Base-by-base conservation (phyloP, 768 basidiomycete species). In the Termitomyces sp. region DNA sequence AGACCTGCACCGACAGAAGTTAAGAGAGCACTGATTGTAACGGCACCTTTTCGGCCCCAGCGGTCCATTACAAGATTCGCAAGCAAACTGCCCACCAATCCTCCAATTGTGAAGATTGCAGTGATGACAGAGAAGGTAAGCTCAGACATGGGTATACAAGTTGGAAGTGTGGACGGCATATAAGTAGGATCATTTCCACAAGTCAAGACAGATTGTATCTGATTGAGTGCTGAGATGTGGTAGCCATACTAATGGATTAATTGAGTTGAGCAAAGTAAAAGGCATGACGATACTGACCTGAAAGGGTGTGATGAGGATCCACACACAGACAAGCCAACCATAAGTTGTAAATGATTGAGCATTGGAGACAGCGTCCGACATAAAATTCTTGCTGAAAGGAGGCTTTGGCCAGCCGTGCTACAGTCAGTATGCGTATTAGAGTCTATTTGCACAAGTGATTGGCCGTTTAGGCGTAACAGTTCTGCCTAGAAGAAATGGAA, bases 181-280 rank as follows among this genome's bases (percentile, higher is more conserved):
- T 69, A 45, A 54, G 66, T 54, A 32, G 68, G 6, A 43, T 43
- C 60, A 30, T 61, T 63, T 50, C 79, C 79, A 73, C 93, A 96
- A 3, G 88, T 91, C 55, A 94, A 67, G 42, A 87, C 83, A 5
- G 79, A 80, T 66, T 91, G 85, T 25, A 95, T 85, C 67, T 94
- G 93, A 68, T 98, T 98, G 57, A 98, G 80, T 16, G 87, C 87
- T 1, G 93, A 90, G 41, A 94, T 91, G 69, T 96, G 92, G 70
- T 89, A 97, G n/a, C 94, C 94, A 73, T 91, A 92, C 82, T 91
- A 49, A 17, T 28, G 14, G 25, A 34, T 48, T 35, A 11, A 16
- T n/a, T 39, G 41, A 61, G 32, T 47, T 48, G 19, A 50, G 51
- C 21, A 41, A 28, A 27, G 30, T 17, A 23, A 30, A 28, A 30